Base-by-base conservation (phyloP, 179 eudicot genomes). In the Beta lomatogona region DNA sequence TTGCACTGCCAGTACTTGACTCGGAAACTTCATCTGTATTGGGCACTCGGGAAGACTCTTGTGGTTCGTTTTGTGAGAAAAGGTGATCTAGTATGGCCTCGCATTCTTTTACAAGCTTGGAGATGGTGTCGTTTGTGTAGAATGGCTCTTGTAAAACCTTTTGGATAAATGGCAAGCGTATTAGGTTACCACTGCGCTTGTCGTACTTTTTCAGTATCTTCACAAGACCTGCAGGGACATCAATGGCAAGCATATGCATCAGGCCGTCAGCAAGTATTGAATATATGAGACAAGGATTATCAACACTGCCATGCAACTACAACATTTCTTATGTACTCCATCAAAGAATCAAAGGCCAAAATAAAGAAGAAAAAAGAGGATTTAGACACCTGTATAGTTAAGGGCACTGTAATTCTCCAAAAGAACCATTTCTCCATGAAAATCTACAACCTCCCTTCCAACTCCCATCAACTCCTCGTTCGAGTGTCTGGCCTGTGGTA, bases 371-470 rank as follows among this genome's bases (percentile, higher is more conserved):
- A 19, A 59, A 50, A 10, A 72, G 65, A 57, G n/a, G 4, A 72
- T 12, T 21, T 22, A 72, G 15, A 16, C 85, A 93, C 98, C 98
- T 73, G 95, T 93, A 80, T 90, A 94, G 84, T 94, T 94, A 76
- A 92, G 94, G 77, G 95, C 92, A 80, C 98, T 92, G 77, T 94
- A 94, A 80, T 92, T 92, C 81, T 89, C 91, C 83, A 94, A 84
- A 81, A 94, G 77, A 82, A 94, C 93, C 95, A 94, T 90, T 88
- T 92, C 97, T 76, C 97, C 94, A 61, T 94, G 97, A 72, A 94
- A 89, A 86, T 94, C 97, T 36, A 90, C 97, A 46, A 93, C 73
- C 84, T 90, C 91, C 77, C 89, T 90, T 63, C 94, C 88, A 68
- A 90, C 67, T 82, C 82, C 83, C 77, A 86, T 78, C 84, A 90